Conservation (phyloP, 495 filamentous ascomycete species). For the Penicilliopsis zonata region DNA sequence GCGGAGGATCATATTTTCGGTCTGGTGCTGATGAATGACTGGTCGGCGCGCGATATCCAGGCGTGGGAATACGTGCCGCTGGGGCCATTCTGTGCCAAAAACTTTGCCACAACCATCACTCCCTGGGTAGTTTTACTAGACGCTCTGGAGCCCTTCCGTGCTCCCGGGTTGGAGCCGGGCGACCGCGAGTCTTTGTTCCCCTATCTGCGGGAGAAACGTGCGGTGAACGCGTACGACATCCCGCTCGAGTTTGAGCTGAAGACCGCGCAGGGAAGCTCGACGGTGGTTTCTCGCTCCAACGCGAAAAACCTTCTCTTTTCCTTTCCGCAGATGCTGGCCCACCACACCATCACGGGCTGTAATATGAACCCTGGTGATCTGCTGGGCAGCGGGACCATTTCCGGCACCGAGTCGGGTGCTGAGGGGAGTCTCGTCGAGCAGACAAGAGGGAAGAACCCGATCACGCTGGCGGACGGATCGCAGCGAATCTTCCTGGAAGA, state of each 20-base stretch:
- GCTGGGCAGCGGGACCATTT: constrained; percentile 83
- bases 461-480: constrained; percentile 56
- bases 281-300: constrained; percentile 52
- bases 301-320: constrained; percentile 73
- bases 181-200: constrained; percentile 52
- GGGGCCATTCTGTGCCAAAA: constrained; percentile 85
- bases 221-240: constrained; percentile 61
- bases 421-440: constrained; percentile 75
- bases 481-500: constrained; percentile 71
- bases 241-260: constrained; percentile 62
- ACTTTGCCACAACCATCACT: constrained; percentile 81
- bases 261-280: constrained; percentile 50
- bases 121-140: constrained; percentile 83
- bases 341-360: constrained; percentile 82
- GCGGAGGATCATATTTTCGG: constrained; percentile 78
- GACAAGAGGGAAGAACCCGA: constrained; percentile 52
- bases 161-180: constrained; percentile 40
- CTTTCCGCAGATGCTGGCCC: constrained; percentile 89
- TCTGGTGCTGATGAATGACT: constrained; percentile 85
- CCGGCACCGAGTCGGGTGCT: constrained; percentile 47
- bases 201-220: constrained; percentile 56
- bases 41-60: constrained; percentile 87
- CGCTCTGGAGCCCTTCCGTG: constrained; percentile 64
- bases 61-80: constrained; percentile 81
- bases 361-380: constrained; percentile 72